A percentile compares a stretch with the other conserved stretches of the same genome.
These are phyloP conservation scores for Pseudopyricularia javanii DNA, from an alignment of 2,329 filamentous ascomycete species.

Conservation along the genomic window DNA sequence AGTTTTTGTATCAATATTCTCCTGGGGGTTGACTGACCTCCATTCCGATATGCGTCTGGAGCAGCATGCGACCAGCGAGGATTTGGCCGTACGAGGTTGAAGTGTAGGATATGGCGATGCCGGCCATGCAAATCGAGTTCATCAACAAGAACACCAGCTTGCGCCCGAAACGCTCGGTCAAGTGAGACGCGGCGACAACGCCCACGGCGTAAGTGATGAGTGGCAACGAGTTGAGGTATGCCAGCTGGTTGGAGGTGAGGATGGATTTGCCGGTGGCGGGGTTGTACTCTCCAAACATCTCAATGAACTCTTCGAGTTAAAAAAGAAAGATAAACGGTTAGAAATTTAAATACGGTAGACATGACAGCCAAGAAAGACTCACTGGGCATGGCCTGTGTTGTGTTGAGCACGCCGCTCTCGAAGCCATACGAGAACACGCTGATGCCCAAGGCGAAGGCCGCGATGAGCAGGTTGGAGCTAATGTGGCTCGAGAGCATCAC, in stretches of 20 bases:
- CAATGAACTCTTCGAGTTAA: slow-evolving; percentile 5
- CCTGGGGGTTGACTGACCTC: background rate
- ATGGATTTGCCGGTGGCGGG: slow-evolving; percentile 5
- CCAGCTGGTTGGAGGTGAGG: slow-evolving; percentile 8
- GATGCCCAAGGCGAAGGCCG: slow-evolving; percentile 9
- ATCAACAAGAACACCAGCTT: slow-evolving; percentile 7
- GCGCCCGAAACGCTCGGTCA: slow-evolving; percentile 7
- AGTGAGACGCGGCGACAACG: slow-evolving; percentile 3
- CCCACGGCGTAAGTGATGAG: slow-evolving; percentile 4
- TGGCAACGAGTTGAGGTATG: slow-evolving; percentile 11
- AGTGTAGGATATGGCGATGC: slow-evolving; percentile 6
- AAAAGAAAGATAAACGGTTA: background rate
- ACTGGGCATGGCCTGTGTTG: slow-evolving; percentile 11
- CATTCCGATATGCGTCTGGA: slow-evolving; percentile 4
- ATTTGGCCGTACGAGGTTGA: slow-evolving; percentile 6
- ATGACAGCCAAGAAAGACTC: background rate
- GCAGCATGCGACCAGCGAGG: slow-evolving; percentile 6
- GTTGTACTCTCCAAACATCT: slow-evolving; percentile 8
- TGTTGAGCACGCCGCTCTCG: slow-evolving; percentile 10
- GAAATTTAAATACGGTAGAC: background rate
- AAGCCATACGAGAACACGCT: slow-evolving; percentile 12
- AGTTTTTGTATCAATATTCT: background rate
- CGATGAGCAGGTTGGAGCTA: slow-evolving; percentile 9
- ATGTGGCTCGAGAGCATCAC: slow-evolving; percentile 8
- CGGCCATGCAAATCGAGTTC: slow-evolving; percentile 6